Evolutionary conservation across 495 filamentous ascomycete genomes (phyloP).

Genomic region (Oidiodendron maius): DNA sequence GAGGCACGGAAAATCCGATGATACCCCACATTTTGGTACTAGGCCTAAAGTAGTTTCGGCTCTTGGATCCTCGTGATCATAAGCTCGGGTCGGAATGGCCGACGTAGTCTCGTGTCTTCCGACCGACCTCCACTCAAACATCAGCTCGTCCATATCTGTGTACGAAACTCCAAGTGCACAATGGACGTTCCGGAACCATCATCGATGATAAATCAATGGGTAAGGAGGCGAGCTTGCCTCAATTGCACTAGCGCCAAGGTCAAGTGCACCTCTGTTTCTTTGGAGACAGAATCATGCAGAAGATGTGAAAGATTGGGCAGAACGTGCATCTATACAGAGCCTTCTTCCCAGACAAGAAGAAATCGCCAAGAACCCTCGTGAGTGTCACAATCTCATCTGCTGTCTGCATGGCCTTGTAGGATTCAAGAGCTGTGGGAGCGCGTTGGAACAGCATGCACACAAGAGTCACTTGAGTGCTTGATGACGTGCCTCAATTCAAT

Average conservation of each 20-base stretch:
- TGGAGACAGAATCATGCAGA: slow-evolving; percentile 10
- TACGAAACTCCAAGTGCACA: slow-evolving; percentile 7
- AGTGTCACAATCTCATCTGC: slow-evolving; percentile 11
- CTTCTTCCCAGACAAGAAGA: slow-evolving; percentile 10
- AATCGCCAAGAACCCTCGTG: slow-evolving; percentile 8
- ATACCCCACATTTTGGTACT: slow-evolving; percentile 4
- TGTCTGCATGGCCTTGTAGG: slow-evolving; percentile 12
- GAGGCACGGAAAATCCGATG: slow-evolving; percentile 7
- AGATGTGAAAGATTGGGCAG: slow-evolving; percentile 13
- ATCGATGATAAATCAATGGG: slow-evolving; percentile 6
- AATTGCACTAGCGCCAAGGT: slow-evolving; percentile 11
- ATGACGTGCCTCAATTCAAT: slow-evolving; percentile 11
- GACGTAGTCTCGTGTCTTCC: slow-evolving; percentile 6
- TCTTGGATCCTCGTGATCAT: slow-evolving; percentile 7
- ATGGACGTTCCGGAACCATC: slow-evolving; percentile 9
- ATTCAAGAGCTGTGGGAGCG: slow-evolving; percentile 7
- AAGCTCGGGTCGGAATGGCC: slow-evolving; percentile 11
- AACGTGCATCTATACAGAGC: slow-evolving; percentile 8
- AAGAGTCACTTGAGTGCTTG: slow-evolving; percentile 7
- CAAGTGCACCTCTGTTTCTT: slow-evolving; percentile 10
- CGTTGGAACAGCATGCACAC: slow-evolving; percentile 9
- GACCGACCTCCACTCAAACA: slow-evolving; percentile 10
- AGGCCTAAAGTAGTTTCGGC: slow-evolving; percentile 12
- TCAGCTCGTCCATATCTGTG: slow-evolving; percentile 8
- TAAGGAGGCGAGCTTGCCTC: slow-evolving; percentile 11